A percentile compares a stretch with the other conserved stretches of the same genome.
phyloP scores from a whole-genome alignment of 2,329 filamentous ascomycete genomes.

The Fusarium compactum region DNA sequence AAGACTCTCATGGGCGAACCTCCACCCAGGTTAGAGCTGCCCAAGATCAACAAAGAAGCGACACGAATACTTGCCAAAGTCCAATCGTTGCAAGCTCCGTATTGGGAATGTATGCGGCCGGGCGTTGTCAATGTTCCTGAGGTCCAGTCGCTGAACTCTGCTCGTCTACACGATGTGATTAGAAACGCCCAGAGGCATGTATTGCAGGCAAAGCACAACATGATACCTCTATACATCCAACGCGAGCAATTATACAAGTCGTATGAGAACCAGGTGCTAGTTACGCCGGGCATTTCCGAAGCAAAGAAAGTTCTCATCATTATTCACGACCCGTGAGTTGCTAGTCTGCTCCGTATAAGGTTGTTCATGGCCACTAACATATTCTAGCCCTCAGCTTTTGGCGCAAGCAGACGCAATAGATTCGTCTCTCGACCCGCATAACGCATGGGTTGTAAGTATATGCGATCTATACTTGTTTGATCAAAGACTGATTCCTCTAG shows the following conservation, averaged over 20 bases:
- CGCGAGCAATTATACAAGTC: constrained; percentile 77
- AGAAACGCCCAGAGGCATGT: constrained; percentile 79
- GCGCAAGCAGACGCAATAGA: constrained; percentile 77
- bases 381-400: constrained; percentile 72
- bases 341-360: not conserved
- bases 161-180: constrained; percentile 83
- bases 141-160: constrained; percentile 64
- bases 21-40: constrained; percentile 71
- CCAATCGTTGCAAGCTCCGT: constrained; percentile 72
- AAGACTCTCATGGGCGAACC: constrained; percentile 96
- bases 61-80: constrained; percentile 68
- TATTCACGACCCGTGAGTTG: constrained; percentile 86
- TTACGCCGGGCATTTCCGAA: constrained; percentile 77
- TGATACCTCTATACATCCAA: constrained; percentile 85
- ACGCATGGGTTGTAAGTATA: constrained; percentile 83
- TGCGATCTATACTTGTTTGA: not conserved
- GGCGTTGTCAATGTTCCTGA: constrained; percentile 68
- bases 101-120: constrained; percentile 90
- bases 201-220: constrained; percentile 78
- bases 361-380: constrained; percentile 20
- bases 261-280: constrained; percentile 88
- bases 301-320: constrained; percentile 81
- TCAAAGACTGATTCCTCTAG: constrained; percentile 59
- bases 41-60: constrained; percentile 69
- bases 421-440: constrained; percentile 82